Evolutionary conservation across 208 protist species (phyloP).

Genomic region (Jaenimonas drosophilae): DNA sequence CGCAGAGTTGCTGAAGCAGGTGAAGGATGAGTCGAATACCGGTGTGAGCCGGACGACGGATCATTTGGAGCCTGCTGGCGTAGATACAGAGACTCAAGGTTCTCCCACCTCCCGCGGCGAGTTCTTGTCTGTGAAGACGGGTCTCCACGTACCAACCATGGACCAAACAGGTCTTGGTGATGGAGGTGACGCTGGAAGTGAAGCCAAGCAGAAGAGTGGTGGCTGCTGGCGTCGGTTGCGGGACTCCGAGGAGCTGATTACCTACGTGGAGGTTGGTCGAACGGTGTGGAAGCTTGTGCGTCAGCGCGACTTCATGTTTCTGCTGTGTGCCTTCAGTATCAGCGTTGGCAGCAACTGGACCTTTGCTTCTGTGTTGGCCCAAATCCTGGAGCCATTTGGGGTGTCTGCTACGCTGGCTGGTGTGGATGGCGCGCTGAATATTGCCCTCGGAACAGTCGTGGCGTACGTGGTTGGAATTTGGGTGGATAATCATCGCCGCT

Average conservation of each 20-base stretch:
- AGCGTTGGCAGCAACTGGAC: constrained; percentile 64
- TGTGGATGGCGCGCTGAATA: constrained; percentile 39
- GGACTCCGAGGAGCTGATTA: constrained; percentile 15
- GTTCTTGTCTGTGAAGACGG: not conserved
- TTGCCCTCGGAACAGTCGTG: constrained; percentile 33
- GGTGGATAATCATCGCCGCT: constrained; percentile 41
- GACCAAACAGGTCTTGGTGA: too few relatives aligned
- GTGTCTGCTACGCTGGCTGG: constrained; percentile 33
- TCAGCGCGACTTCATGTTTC: constrained; percentile 41
- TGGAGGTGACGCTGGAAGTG: constrained; percentile 11
- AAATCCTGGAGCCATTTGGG: constrained; percentile 58
- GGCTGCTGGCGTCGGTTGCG: constrained; percentile 8
- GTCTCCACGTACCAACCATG: not conserved
- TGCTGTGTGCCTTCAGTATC: constrained; percentile 49
- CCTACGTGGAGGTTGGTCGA: constrained; percentile 28
- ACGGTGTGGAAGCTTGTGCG: constrained; percentile 22
- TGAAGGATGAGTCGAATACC: not conserved
- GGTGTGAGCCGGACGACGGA: not conserved
- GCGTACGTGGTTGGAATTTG: constrained; percentile 43
- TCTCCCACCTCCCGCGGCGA: not conserved
- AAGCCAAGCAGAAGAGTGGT: constrained; percentile 10
- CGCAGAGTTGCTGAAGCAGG: constrained; percentile 9
- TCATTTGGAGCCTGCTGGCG: too few relatives aligned
- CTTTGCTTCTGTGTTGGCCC: constrained; percentile 48
- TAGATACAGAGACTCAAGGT: not conserved